A percentile compares a stretch with the other conserved stretches of the same genome.
Evolutionary conservation across 108 stramenopile species (phyloP).

Genomic region (Skeletonema marinoi): DNA sequence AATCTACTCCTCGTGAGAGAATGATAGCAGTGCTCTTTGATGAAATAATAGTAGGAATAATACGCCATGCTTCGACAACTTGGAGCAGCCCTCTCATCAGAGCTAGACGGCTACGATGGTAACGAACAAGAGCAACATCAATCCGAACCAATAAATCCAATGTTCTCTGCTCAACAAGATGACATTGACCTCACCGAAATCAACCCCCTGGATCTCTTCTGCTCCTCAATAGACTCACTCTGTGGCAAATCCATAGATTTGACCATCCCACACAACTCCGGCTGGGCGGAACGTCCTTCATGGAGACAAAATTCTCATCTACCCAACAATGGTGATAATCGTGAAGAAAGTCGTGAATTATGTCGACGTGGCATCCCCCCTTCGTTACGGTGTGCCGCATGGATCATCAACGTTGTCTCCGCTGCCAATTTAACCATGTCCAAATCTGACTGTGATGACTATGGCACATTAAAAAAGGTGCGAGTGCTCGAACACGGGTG

Average conservation of each 20-base stretch:
- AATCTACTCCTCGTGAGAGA: too few species aligned
- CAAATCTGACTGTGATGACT: constrained; percentile 30
- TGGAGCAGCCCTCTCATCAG: not conserved
- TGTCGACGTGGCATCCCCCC: constrained; percentile 48
- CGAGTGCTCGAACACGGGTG: constrained; percentile 54
- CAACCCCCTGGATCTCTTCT: constrained; percentile 41
- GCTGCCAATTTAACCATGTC: constrained; percentile 27
- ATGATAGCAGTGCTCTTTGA: too few species aligned
- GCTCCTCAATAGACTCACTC: constrained; percentile 31
- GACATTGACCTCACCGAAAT: constrained; percentile 17
- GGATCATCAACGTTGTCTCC: constrained; percentile 45
- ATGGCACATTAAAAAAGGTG: constrained; percentile 60
- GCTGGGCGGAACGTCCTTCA: constrained; percentile 29
- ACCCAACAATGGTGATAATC: not conserved
- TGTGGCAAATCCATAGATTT: constrained; percentile 23
- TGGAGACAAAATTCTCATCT: not conserved
- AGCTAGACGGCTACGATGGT: not conserved
- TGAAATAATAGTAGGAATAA: too few species aligned
- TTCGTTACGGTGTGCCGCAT: constrained; percentile 31
- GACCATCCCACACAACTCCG: constrained; percentile 15
- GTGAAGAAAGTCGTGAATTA: constrained; percentile 20
- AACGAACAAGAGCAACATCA: not conserved
- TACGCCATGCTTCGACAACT: not conserved
- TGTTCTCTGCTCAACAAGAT: not conserved
- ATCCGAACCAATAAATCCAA: too few species aligned